Evolutionary conservation across 2,329 filamentous ascomycete species (phyloP).

Genomic region (Septoria petroselini): DNA sequence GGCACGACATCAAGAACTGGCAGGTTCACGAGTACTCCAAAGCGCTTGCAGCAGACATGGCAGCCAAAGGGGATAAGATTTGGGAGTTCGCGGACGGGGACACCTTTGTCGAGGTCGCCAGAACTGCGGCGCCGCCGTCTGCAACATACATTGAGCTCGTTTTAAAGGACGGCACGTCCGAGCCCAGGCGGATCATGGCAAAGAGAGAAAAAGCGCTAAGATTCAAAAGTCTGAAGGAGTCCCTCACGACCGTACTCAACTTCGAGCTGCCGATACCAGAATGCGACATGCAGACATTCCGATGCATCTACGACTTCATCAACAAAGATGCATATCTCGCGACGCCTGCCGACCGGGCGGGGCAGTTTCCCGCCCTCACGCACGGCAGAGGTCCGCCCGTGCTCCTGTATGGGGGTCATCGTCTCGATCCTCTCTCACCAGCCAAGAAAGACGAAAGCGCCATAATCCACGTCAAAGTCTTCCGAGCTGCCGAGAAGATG

Average conservation of each 20-base stretch:
- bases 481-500: slow-evolving; percentile 38
- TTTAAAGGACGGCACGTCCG: slow-evolving; percentile 32
- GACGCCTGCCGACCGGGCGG: slow-evolving; percentile 13
- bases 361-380: neutral
- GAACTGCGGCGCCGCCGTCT: slow-evolving; percentile 34
- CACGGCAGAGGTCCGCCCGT: slow-evolving; percentile 20
- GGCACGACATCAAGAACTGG: slow-evolving; percentile 36
- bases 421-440: neutral
- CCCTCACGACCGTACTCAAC: slow-evolving; percentile 34
- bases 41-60: slow-evolving; percentile 39
- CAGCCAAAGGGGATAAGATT: slow-evolving; percentile 37
- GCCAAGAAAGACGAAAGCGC: slow-evolving; percentile 18
- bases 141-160: slow-evolving; percentile 40
- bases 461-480: slow-evolving; percentile 31
- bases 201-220: slow-evolving; percentile 32
- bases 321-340: slow-evolving; percentile 23
- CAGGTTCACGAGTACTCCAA: slow-evolving; percentile 31
- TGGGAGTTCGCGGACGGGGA: slow-evolving; percentile 35
- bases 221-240: slow-evolving; percentile 35
- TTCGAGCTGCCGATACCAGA: slow-evolving; percentile 37
- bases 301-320: slow-evolving; percentile 38
- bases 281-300: slow-evolving; percentile 35
- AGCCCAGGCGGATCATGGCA: slow-evolving; percentile 33
- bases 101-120: slow-evolving; percentile 33
- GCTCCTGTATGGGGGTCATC: slow-evolving; percentile 3